These are phyloP conservation scores for Ganoderma leucocontextum DNA, from an alignment of 1,284 basidiomycete species.

Conservation along the genomic window DNA sequence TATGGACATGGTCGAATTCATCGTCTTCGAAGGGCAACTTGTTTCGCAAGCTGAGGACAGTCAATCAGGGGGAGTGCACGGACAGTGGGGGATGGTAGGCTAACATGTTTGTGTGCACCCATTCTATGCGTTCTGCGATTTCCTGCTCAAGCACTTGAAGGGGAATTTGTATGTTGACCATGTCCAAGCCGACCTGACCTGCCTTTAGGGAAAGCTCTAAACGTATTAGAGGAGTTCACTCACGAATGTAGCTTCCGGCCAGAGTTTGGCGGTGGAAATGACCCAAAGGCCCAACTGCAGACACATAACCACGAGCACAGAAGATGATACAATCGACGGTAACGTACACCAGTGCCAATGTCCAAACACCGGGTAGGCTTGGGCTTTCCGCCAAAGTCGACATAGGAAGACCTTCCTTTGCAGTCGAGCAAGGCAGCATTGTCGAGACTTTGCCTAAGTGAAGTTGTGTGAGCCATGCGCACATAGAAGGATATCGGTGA, in stretches of 20 bases:
- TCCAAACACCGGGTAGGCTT: conserved; percentile 64
- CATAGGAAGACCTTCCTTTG: conserved; percentile 60
- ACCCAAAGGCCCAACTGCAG: conserved; percentile 73
- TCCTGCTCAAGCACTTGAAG: conserved; percentile 55
- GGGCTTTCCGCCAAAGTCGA: conserved; percentile 53
- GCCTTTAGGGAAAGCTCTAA: neutral
- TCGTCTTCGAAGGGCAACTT: conserved; percentile 81
- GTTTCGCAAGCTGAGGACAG: conserved; percentile 64
- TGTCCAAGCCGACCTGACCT: conserved; percentile 74
- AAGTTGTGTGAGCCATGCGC: neutral
- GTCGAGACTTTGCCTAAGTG: conserved; percentile 63
- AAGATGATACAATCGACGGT: neutral
- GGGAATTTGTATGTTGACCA: conserved; percentile 75
- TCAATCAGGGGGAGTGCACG: conserved; percentile 14
- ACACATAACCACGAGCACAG: conserved; percentile 10
- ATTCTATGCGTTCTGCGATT: conserved; percentile 64
- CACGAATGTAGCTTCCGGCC: conserved; percentile 73
- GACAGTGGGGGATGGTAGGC: conserved; percentile 35
- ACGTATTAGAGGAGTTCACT: conserved; percentile 39
- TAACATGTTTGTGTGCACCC: conserved; percentile 81
- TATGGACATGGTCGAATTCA: conserved; percentile 80
- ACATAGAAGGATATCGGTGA: neutral
- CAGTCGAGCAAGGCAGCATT: conserved; percentile 58
- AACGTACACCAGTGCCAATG: conserved; percentile 74
- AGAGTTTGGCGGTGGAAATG: conserved; percentile 74